phyloP scores from a whole-genome alignment of 176 grass and related monocot genomes.

The Thinopyrum elongatum region DNA sequence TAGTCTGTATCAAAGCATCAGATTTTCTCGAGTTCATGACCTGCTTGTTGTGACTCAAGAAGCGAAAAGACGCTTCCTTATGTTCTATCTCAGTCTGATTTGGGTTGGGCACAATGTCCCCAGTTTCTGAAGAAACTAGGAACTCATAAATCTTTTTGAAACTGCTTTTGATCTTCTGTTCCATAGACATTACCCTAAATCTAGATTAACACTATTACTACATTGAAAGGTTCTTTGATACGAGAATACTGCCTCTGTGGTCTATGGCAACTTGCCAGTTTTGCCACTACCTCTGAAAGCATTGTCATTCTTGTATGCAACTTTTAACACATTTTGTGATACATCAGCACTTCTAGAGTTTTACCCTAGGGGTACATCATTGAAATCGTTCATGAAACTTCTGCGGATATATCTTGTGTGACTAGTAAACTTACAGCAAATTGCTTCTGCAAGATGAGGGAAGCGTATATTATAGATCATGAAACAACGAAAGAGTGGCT shows the following conservation, averaged over 20 bases:
- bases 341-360: background rate
- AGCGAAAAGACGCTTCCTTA: background rate
- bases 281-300: background rate
- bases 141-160: background rate
- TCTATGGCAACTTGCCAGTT: background rate
- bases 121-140: background rate
- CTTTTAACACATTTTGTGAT: background rate
- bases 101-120: background rate
- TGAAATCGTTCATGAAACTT: constrained; percentile 1
- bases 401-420: background rate
- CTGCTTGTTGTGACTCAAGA: background rate
- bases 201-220: background rate
- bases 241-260: background rate
- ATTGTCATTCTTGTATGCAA: background rate
- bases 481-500: background rate
- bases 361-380: background rate
- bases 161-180: background rate
- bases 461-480: background rate
- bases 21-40: background rate
- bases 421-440: background rate
- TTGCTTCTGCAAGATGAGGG: background rate
- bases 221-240: background rate
- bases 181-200: background rate
- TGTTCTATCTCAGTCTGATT: background rate
- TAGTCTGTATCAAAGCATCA: background rate